Conservation (phyloP, 2,329 filamentous ascomycete genomes). For the Epichloe bromicola region DNA sequence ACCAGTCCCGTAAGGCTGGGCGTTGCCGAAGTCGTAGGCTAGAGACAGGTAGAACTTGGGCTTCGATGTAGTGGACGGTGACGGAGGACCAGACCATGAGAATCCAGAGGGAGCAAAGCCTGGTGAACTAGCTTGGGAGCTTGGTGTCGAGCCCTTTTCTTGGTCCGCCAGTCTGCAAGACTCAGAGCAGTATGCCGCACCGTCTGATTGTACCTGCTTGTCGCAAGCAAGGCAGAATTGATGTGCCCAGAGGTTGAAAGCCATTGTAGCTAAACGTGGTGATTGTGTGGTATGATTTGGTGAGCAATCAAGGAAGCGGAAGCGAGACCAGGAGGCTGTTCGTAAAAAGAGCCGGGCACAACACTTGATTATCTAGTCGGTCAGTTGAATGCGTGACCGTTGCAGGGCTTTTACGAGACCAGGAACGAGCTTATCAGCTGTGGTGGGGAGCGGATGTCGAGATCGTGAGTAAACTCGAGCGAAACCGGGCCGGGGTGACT, state of each 20-base stretch:
- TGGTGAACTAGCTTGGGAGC: slow-evolving; percentile 46
- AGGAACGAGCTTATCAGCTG: background rate
- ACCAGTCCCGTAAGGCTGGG: slow-evolving; percentile 42
- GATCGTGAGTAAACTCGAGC: slow-evolving; percentile 10
- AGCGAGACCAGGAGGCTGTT: background rate
- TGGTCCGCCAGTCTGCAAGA: slow-evolving; percentile 79
- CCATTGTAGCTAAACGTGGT: slow-evolving; percentile 24
- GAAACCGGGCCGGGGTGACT: slow-evolving; percentile 8
- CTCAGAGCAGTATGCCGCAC: slow-evolving; percentile 82
- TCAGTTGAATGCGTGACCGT: background rate
- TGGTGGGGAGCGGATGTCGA: slow-evolving; percentile 6
- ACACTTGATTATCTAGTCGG: background rate
- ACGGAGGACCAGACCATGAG: slow-evolving; percentile 26
- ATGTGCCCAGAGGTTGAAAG: slow-evolving; percentile 61
- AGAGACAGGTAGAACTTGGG: slow-evolving; percentile 56
- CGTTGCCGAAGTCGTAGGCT: slow-evolving; percentile 60
- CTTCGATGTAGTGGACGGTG: slow-evolving; percentile 7
- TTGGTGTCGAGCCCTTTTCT: slow-evolving; percentile 52
- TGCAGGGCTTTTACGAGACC: background rate
- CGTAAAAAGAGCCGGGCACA: background rate
- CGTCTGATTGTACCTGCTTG: slow-evolving; percentile 59
- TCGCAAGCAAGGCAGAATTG: slow-evolving; percentile 93
- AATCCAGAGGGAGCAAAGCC: slow-evolving; percentile 37
- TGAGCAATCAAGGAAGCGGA: background rate
- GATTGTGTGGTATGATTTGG: slow-evolving; percentile 9